phyloP scores from a whole-genome alignment of 2,329 filamentous ascomycete species.

The Talaromyces sp. region DNA sequence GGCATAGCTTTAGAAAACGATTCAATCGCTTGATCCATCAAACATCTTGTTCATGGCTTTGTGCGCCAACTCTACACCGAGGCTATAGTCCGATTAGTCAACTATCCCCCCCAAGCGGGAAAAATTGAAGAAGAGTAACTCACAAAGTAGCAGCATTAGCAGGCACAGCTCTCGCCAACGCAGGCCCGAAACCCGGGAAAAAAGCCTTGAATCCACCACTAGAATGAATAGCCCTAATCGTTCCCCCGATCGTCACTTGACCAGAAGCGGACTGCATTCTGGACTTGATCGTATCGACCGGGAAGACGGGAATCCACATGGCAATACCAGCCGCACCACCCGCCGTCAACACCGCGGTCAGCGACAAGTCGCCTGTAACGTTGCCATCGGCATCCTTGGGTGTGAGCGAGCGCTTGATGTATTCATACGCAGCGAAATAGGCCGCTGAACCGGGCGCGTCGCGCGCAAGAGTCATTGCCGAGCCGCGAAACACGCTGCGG shows the following conservation, averaged over 20 bases:
- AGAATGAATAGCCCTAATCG: slow-evolving; percentile 76
- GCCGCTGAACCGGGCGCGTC: slow-evolving; percentile 90
- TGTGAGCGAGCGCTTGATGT: slow-evolving; percentile 82
- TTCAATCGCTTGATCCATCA: slow-evolving; percentile 19
- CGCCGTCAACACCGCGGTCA: slow-evolving; percentile 77
- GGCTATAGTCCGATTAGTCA: slow-evolving; percentile 26
- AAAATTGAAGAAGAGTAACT: neutral
- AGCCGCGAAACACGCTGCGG: slow-evolving; percentile 87
- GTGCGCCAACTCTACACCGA: slow-evolving; percentile 50
- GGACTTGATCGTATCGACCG: slow-evolving; percentile 93
- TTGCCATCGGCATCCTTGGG: slow-evolving; percentile 74
- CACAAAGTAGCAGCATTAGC: slow-evolving; percentile 93
- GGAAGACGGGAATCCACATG: slow-evolving; percentile 99
- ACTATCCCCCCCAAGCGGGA: too few relatives aligned
- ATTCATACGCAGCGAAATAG: slow-evolving; percentile 97
- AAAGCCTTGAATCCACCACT: slow-evolving; percentile 84
- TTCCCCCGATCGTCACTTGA: slow-evolving; percentile 72
- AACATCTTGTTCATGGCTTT: slow-evolving; percentile 50
- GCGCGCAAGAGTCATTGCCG: slow-evolving; percentile 82
- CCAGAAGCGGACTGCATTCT: slow-evolving; percentile 87
- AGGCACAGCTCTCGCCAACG: slow-evolving; percentile 85
- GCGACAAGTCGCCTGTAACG: slow-evolving; percentile 70
- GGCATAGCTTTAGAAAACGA: neutral
- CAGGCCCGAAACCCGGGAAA: slow-evolving; percentile 94
- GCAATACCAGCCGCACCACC: slow-evolving; percentile 89